Evolutionary conservation across 352 stramenopile species (phyloP).

Genomic region (Thalassiosira sp.): DNA sequence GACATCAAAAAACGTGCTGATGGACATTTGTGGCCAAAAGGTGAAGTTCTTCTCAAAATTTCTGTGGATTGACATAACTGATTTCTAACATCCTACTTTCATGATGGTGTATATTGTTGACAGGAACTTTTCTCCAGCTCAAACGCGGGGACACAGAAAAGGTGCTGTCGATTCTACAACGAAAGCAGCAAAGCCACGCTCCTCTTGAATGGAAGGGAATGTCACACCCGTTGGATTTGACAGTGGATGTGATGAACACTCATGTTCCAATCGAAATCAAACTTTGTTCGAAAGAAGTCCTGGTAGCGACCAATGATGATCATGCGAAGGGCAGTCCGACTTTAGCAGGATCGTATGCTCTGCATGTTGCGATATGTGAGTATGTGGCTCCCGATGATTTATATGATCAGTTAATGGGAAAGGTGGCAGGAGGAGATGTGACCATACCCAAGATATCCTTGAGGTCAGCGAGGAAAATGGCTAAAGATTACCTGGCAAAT

Average conservation of each 20-base stretch:
- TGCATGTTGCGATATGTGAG: slow-evolving; percentile 62
- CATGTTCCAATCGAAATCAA: slow-evolving; percentile 34
- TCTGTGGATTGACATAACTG: no score
- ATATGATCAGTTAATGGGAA: slow-evolving; percentile 38
- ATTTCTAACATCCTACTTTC: no score
- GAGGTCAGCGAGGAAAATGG: slow-evolving; percentile 44
- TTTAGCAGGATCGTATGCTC: slow-evolving; percentile 48
- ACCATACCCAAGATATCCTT: slow-evolving; percentile 37
- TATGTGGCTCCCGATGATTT: slow-evolving; percentile 53
- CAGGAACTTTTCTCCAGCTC: slow-evolving; percentile 68
- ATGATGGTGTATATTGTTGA: no score
- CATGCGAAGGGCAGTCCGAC: not conserved
- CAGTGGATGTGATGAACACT: slow-evolving; percentile 27
- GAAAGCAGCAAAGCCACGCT: slow-evolving; percentile 66
- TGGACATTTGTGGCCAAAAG: slow-evolving; percentile 75
- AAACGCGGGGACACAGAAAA: slow-evolving; percentile 12
- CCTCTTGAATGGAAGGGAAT: slow-evolving; percentile 20
- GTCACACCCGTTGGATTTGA: slow-evolving; percentile 55
- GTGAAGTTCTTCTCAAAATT: no score
- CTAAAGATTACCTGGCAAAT: slow-evolving; percentile 43
- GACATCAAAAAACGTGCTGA: slow-evolving; percentile 58
- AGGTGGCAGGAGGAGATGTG: slow-evolving; percentile 15
- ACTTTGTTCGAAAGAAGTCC: slow-evolving; percentile 35
- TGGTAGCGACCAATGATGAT: not conserved
- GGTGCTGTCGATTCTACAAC: slow-evolving; percentile 49